These are phyloP conservation scores for Rhizopogon sp. DNA, from an alignment of 768 basidiomycete genomes.

Conservation along the genomic window DNA sequence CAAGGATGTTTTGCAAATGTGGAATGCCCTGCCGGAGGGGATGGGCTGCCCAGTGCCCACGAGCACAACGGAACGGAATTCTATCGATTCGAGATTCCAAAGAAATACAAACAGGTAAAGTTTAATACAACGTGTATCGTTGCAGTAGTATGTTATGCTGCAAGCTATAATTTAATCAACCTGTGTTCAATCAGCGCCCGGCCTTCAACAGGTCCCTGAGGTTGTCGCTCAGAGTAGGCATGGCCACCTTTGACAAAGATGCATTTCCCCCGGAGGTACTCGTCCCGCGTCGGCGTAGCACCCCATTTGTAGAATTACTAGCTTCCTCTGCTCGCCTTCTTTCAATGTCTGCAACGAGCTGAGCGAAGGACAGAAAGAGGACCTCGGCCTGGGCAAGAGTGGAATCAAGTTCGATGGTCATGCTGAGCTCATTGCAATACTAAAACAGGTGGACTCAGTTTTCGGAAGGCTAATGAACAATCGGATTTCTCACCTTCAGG, in stretches of 20 bases:
- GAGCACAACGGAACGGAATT: no score
- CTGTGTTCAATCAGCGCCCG: slow-evolving; percentile 26
- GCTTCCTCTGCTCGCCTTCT: slow-evolving; percentile 61
- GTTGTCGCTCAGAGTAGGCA: slow-evolving; percentile 55
- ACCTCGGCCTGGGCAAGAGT: slow-evolving; percentile 97
- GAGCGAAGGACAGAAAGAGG: slow-evolving; percentile 86
- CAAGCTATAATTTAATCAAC: background rate
- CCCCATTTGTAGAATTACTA: slow-evolving; percentile 15
- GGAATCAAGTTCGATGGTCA: slow-evolving; percentile 95
- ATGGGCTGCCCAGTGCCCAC: no score
- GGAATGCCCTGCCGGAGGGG: no score
- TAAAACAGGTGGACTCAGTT: slow-evolving; percentile 17
- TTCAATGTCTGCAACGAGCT: slow-evolving; percentile 86
- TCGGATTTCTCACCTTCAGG: slow-evolving; percentile 46
- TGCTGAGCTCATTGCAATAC: slow-evolving; percentile 93
- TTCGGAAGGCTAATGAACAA: background rate
- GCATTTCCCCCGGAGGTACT: slow-evolving; percentile 1
- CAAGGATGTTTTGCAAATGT: no score
- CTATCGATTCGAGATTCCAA: no score
- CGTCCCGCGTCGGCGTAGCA: slow-evolving; percentile 30
- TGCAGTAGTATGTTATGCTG: background rate
- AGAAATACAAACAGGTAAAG: no score
- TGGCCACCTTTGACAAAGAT: slow-evolving; percentile 26
- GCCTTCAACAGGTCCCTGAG: slow-evolving; percentile 55
- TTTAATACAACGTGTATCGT: background rate